Evolutionary conservation across 2,329 filamentous ascomycete genomes (phyloP).

Genomic region (Camptophora hylomeconis): DNA sequence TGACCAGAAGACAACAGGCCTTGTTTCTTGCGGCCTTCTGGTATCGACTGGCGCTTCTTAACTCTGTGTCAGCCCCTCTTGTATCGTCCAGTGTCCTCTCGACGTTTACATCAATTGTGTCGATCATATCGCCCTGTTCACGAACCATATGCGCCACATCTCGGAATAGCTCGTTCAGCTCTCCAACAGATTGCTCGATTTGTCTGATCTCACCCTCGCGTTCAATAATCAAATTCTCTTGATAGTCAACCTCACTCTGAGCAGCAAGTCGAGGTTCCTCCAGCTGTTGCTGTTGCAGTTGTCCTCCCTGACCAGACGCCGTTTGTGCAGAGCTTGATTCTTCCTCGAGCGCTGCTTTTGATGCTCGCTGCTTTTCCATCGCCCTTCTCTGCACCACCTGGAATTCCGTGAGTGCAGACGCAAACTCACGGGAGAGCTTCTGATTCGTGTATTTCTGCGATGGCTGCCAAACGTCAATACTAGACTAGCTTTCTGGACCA

Average conservation of each 20-base stretch:
- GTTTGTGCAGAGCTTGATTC: constrained; percentile 22
- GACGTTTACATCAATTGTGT: constrained; percentile 80
- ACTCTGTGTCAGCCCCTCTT: constrained; percentile 70
- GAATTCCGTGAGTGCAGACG: constrained; percentile 77
- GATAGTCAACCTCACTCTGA: constrained; percentile 94
- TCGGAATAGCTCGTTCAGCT: constrained; percentile 90
- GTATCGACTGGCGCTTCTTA: constrained; percentile 74
- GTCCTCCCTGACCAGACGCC: constrained; percentile 24
- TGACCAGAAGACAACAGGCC: constrained; percentile 80
- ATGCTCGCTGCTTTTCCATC: constrained; percentile 84
- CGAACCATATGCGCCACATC: constrained; percentile 96
- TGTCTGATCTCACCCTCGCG: constrained; percentile 94
- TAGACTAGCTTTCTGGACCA: not conserved
- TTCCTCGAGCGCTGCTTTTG: constrained; percentile 64
- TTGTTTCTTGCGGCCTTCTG: constrained; percentile 94
- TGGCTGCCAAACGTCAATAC: constrained; percentile 41
- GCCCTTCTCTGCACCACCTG: constrained; percentile 81
- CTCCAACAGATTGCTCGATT: constrained; percentile 90
- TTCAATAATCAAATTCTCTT: constrained; percentile 88
- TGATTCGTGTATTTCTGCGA: constrained; percentile 94
- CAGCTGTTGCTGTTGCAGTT: constrained; percentile 58
- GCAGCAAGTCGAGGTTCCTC: constrained; percentile 70
- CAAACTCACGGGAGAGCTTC: constrained; percentile 88
- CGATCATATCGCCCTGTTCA: constrained; percentile 81
- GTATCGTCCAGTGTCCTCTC: constrained; percentile 71